Evolutionary conservation across 305 asterid species (phyloP).

Genomic region (Fraxinus velutina): DNA sequence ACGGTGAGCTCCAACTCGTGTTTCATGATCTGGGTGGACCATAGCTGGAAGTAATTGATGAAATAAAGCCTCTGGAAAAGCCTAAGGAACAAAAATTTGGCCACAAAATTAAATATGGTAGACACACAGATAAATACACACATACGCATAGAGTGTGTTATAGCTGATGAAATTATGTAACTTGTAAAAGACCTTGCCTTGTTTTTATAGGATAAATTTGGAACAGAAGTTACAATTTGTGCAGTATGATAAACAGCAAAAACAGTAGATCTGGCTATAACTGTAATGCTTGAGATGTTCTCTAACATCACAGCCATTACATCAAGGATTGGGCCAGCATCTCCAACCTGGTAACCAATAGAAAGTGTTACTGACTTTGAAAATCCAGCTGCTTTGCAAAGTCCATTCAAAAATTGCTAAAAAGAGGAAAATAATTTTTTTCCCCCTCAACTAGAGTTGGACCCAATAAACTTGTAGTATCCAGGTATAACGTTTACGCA

Average conservation of each 20-base stretch:
- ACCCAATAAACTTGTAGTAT: not conserved
- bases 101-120: not conserved
- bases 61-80: conserved; percentile 94
- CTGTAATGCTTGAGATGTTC: conserved; percentile 64
- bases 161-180: conserved; percentile 5
- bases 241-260: conserved; percentile 69
- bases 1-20: conserved; percentile 89
- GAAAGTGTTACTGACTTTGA: conserved; percentile 15
- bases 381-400: not conserved
- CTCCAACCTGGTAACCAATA: conserved; percentile 60
- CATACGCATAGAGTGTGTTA: conserved; percentile 11
- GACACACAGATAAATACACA: not conserved
- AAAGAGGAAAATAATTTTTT: not conserved
- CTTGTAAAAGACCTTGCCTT: conserved; percentile 41
- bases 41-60: conserved; percentile 94
- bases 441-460: not conserved
- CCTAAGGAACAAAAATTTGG: conserved; percentile 40
- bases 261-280: conserved; percentile 63
- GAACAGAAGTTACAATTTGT: conserved; percentile 68
- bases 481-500: not conserved
- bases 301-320: conserved; percentile 82
- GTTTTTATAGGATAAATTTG: conserved; percentile 54
- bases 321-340: conserved; percentile 76
- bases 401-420: not conserved
- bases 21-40: conserved; percentile 93